phyloP scores from a whole-genome alignment of 148 eudicot species.

The Rhododendron vialii region DNA sequence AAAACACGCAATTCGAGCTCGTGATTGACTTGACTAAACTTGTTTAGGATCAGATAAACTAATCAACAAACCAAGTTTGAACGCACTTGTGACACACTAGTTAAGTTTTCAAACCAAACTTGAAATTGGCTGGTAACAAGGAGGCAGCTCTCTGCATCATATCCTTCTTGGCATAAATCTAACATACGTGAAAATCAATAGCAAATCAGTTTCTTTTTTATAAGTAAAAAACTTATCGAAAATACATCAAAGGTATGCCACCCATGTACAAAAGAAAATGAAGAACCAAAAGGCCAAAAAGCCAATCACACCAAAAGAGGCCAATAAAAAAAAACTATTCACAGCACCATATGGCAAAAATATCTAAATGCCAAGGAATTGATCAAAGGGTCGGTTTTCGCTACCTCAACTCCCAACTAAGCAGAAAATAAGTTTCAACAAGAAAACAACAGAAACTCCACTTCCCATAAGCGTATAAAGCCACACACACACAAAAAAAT shows the following conservation, averaged over 20 bases:
- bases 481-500: neutral
- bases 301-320: neutral
- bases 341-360: neutral
- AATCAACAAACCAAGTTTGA: neutral
- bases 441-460: neutral
- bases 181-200: neutral
- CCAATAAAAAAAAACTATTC: neutral
- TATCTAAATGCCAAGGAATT: neutral
- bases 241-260: neutral
- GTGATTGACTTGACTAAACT: neutral
- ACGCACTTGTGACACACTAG: neutral
- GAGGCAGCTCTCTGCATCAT: neutral
- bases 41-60: neutral
- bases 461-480: neutral
- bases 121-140: neutral
- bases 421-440: neutral
- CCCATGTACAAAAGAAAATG: neutral
- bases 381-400: neutral
- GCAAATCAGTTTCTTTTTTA: neutral
- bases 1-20: neutral
- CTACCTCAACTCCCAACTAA: neutral
- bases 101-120: neutral
- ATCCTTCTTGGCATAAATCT: neutral
- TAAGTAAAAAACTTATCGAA: neutral
- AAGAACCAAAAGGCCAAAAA: neutral